Evolutionary conservation across 139 green algal genomes (phyloP).

Genomic region (Auxenochlorella pyrenoidosa): DNA sequence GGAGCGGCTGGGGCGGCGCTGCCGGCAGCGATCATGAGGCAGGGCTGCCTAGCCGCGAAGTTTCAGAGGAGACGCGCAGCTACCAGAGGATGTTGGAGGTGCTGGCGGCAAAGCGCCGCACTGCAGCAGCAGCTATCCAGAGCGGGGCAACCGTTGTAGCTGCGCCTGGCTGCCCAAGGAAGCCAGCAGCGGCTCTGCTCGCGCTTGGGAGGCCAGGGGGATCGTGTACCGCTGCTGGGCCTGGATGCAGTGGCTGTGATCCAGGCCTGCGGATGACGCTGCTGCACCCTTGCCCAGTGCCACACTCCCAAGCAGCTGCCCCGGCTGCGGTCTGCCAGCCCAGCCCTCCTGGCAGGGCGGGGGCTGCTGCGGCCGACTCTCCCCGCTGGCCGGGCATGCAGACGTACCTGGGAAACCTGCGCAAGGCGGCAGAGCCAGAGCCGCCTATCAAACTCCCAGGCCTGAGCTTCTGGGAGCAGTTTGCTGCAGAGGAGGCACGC

Average conservation of each 20-base stretch:
- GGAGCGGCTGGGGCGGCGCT: neutral
- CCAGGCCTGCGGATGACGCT: too few relatives aligned
- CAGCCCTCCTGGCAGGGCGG: too few relatives aligned
- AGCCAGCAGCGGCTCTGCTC: too few relatives aligned
- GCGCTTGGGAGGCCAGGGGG: too few relatives aligned
- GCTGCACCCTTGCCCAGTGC: too few relatives aligned
- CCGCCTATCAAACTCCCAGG: neutral
- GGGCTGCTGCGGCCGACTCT: neutral
- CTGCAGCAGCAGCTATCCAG: neutral
- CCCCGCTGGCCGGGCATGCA: neutral
- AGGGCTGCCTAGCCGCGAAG: neutral
- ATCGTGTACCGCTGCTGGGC: too few relatives aligned
- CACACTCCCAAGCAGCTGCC: too few relatives aligned
- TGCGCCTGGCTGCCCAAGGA: too few relatives aligned
- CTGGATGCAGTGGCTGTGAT: too few relatives aligned
- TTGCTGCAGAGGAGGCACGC: neutral
- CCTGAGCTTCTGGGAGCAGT: neutral
- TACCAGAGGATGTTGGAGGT: neutral
- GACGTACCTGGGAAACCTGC: neutral
- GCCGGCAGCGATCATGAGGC: neutral
- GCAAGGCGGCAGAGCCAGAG: neutral
- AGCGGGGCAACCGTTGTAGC: neutral
- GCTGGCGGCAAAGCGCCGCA: neutral
- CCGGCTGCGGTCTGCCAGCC: too few relatives aligned
- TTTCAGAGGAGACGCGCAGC: neutral